Percentiles rank a stretch among this genome's conserved stretches.
Evolutionary conservation across 768 basidiomycete genomes (phyloP).

Genomic region (Albatrellus ellisii): DNA sequence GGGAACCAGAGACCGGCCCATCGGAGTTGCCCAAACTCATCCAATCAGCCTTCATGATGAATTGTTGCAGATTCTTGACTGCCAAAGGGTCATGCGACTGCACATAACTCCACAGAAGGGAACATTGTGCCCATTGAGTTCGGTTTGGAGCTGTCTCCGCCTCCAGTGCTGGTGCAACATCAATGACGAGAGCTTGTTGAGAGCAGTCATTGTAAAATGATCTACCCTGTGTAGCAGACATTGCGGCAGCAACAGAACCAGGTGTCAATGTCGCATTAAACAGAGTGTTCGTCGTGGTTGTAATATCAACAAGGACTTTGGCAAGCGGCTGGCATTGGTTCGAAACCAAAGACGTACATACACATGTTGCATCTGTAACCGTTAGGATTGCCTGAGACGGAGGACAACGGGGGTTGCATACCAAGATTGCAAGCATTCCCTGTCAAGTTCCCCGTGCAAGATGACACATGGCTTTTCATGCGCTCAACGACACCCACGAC

Average conservation of each 20-base stretch:
- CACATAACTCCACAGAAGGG: slow-evolving; percentile 47
- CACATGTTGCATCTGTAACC: slow-evolving; percentile 42
- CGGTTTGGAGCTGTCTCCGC: slow-evolving; percentile 30
- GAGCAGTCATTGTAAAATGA: slow-evolving; percentile 32
- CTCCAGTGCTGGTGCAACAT: slow-evolving; percentile 35
- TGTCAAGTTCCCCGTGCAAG: slow-evolving; percentile 30
- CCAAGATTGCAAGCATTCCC: slow-evolving; percentile 45
- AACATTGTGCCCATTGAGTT: slow-evolving; percentile 43
- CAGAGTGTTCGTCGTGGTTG: slow-evolving; percentile 33
- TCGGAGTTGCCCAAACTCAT: slow-evolving; percentile 23
- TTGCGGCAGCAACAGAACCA: slow-evolving; percentile 29
- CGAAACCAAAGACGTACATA: slow-evolving; percentile 34
- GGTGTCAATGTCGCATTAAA: slow-evolving; percentile 35
- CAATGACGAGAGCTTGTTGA: slow-evolving; percentile 39
- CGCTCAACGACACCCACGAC: slow-evolving; percentile 30
- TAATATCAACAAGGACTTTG: slow-evolving; percentile 33
- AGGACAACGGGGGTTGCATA: slow-evolving; percentile 20
- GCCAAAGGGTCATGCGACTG: slow-evolving; percentile 33
- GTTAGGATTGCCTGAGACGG: slow-evolving; percentile 1
- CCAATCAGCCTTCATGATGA: slow-evolving; percentile 39
- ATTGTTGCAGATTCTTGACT: slow-evolving; percentile 28
- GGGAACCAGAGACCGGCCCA: slow-evolving; percentile 23
- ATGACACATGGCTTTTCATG: slow-evolving; percentile 13
- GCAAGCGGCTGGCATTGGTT: slow-evolving; percentile 41
- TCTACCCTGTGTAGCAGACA: slow-evolving; percentile 38